Conservation (phyloP, 106 monocot species). For the Dendrobium officinale region DNA sequence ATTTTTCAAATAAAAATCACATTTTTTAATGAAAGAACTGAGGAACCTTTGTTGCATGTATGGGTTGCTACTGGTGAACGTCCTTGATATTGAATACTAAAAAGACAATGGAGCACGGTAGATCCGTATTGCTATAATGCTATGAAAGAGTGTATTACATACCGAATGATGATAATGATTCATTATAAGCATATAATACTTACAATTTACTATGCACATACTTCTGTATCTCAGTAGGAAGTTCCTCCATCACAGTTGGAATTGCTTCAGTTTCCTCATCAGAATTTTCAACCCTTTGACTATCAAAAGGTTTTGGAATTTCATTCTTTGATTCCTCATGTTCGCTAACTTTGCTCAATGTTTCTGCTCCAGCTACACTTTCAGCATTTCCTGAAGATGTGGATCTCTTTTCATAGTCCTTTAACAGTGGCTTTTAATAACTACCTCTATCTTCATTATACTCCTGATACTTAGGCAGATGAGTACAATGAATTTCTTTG, state of each 20-base stretch:
- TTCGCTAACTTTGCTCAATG: slow-evolving; percentile 13
- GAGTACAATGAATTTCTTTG: slow-evolving; percentile 6
- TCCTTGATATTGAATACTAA: slow-evolving; percentile 16
- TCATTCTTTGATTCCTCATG: slow-evolving; percentile 19
- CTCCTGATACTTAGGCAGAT: slow-evolving; percentile 10
- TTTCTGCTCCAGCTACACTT: slow-evolving; percentile 7
- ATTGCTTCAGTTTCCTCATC: slow-evolving; percentile 11
- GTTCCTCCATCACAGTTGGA: slow-evolving; percentile 7
- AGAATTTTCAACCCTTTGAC: slow-evolving; percentile 6
- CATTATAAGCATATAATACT: slow-evolving; percentile 12
- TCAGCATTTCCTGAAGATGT: slow-evolving; percentile 16
- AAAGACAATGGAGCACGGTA: not conserved
- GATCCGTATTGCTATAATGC: too few relatives aligned
- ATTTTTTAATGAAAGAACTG: not conserved
- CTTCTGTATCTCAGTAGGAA: slow-evolving; percentile 11
- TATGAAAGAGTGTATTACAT: not conserved
- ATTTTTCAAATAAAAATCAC: too few relatives aligned
- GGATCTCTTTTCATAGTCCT: slow-evolving; percentile 18
- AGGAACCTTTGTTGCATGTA: slow-evolving; percentile 21
- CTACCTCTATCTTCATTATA: slow-evolving; percentile 12
- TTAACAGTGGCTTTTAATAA: slow-evolving; percentile 12
- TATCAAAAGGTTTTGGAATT: slow-evolving; percentile 16
- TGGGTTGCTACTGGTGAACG: slow-evolving; percentile 18
- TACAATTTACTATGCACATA: slow-evolving; percentile 23
- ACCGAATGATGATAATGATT: not conserved